phyloP scores from a whole-genome alignment of 2,329 filamentous ascomycete species.

The Aspergillus sp. region DNA sequence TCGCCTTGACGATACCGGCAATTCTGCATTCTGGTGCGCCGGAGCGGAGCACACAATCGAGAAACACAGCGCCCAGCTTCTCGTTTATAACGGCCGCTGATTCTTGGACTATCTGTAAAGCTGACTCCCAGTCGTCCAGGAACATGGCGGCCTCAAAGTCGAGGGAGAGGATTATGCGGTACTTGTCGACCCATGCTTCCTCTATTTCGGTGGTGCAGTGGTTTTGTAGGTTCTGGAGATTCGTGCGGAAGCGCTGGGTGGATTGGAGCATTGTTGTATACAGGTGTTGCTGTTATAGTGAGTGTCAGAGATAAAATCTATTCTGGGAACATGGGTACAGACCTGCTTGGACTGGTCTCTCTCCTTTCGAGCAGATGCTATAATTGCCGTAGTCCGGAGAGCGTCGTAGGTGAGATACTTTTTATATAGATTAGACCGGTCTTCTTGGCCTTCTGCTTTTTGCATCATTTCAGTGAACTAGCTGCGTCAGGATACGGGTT shows the following conservation, averaged over 20 bases:
- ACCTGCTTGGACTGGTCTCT: constrained; percentile 41
- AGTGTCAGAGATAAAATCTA: constrained; percentile 28
- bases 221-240: constrained; percentile 39
- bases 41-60: constrained; percentile 61
- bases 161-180: constrained; percentile 67
- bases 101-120: constrained; percentile 58
- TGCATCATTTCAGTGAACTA: constrained; percentile 41
- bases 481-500: neutral
- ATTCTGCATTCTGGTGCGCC: constrained; percentile 40
- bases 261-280: constrained; percentile 63
- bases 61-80: constrained; percentile 62
- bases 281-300: constrained; percentile 57
- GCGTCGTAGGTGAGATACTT: constrained; percentile 71
- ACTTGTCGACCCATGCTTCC: constrained; percentile 59
- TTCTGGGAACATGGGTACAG: constrained; percentile 6
- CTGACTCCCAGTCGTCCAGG: constrained; percentile 65
- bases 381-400: constrained; percentile 50
- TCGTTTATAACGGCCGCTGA: constrained; percentile 22
- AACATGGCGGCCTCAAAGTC: constrained; percentile 74
- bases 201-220: constrained; percentile 43
- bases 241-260: constrained; percentile 56
- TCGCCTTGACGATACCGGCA: constrained; percentile 43
- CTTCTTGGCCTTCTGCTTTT: constrained; percentile 13
- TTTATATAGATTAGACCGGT: constrained; percentile 50
- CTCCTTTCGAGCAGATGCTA: constrained; percentile 48